These are phyloP conservation scores for Trichoderma aggressivum DNA, from an alignment of 2,329 filamentous ascomycete species.

Conservation along the genomic window DNA sequence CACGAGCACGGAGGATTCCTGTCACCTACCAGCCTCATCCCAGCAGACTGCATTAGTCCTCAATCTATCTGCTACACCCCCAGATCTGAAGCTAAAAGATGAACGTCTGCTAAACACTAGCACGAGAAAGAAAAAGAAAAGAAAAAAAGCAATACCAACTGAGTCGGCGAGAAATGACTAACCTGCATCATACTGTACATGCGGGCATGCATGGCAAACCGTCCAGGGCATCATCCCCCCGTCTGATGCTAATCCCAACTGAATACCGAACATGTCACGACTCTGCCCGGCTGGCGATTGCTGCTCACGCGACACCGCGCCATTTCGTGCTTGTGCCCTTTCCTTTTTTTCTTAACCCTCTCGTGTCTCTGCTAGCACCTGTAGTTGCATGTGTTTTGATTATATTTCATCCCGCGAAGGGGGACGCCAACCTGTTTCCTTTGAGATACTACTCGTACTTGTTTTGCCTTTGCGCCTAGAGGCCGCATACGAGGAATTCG, in stretches of 20 bases:
- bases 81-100: background rate
- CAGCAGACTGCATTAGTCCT: background rate
- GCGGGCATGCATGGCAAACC: background rate
- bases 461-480: background rate
- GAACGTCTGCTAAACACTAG: background rate
- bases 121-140: background rate
- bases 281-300: background rate
- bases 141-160: background rate
- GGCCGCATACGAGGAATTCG: background rate
- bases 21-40: background rate
- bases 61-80: background rate
- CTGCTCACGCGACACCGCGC: constrained; percentile 10
- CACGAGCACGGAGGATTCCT: background rate
- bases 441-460: background rate
- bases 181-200: background rate
- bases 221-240: background rate
- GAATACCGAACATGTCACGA: background rate
- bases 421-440: background rate
- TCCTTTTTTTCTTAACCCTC: background rate
- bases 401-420: background rate
- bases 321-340: background rate
- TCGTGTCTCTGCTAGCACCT: background rate
- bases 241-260: constrained; percentile 3
- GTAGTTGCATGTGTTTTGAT: background rate
- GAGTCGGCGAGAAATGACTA: background rate